Evolutionary conservation across 495 filamentous ascomycete genomes (phyloP), one percentile per base, ranked within the genome.

Genomic region (Penicillium dipodomyicola): DNA sequence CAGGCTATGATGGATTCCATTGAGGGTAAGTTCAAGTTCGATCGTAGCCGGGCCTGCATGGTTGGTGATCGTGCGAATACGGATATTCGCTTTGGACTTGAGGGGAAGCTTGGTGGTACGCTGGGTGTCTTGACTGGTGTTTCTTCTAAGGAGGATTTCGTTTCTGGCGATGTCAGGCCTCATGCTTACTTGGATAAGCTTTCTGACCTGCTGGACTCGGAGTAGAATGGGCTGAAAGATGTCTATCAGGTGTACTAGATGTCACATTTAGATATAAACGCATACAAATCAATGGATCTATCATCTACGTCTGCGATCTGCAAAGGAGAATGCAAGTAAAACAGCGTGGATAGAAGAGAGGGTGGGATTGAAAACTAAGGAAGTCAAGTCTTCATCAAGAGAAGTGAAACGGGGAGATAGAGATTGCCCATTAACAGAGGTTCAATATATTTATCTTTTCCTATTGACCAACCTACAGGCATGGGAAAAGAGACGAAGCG

Each of bases 1-100:
- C 90, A 96, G 77, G 92, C 92, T 11, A 97, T 98, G 94, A 96
- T 98, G 94, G 92, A 97, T 74, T 90, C 95, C 7, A 88, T 98
- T 65, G 93, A 97, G 78, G 93, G 93, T 32, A 96, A 93, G 72
- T 96, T 97, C 67, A 77, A 82, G 52, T 88, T 98, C 50, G 90
- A 97, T 67, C 83, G 91, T 39, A 84, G 77, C 44, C 84, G 84
- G 49, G 85, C 95, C 2, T 97, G 95, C 69, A 99, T 99, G 95
- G 84, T 99, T 29, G 94, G 94, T 5, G 94, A 99, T 73, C 82
- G 94, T 40, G 78, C 94, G 47, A 87, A 97, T 69, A 99, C 94
- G 1, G 94, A 99, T 78, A 97, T 99, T 63, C 83, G 87, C 63
- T 99, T 99, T 72, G 94, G 94, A 11, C 78, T 96, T 58, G 89